Evolutionary conservation across 768 basidiomycete genomes (phyloP), one percentile per base, ranked within the genome.

Genomic region (Leccinum rimulosum): DNA sequence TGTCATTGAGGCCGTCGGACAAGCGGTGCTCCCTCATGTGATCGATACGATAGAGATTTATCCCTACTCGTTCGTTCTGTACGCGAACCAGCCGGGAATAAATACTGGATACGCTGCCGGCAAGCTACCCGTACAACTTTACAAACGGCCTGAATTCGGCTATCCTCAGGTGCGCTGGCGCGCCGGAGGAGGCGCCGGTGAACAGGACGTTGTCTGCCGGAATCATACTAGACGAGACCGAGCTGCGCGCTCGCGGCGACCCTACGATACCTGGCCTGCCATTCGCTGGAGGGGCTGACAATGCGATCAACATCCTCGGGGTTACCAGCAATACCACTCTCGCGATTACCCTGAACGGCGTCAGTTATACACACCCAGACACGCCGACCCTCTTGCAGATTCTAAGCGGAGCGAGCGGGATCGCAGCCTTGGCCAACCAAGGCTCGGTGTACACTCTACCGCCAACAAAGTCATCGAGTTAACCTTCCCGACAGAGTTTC

Each of bases 1-100:
- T 0, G 64, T 82, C 60, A 82, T 82, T 48, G 81, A 82, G 66
- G 78, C 72, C 1, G 81, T 82, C 49, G 78, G 77, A 9, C 56
- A 74, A 51, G 75, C 74, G 51, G 69, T 73, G 10, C 15, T 73
- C 43, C 79, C 82, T 0, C 59, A 75, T 10, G 60, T 57, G 1
- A 76, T 79, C 3, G 76, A 80, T 54, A 65, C 69, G 12, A 74
- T 82, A 50, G 69, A 75, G 10, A 79, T 85, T 36, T 81, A 75
- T 56, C 71, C 75, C 17, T 84, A 84, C 65, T 80, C 82, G 0
- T 71, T 82, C 61, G 67, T 82, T 11, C 60, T 80, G 14, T 61
- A 63, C 35, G 74, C 75, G 8, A 70, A 74, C 50, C 68, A 74
- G 45, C 62, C 70, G 0, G 58, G 28, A 68, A 64, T 43, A 80